phyloP scores from a whole-genome alignment of 768 basidiomycete genomes.

The Daedaleopsis sinensis region DNA sequence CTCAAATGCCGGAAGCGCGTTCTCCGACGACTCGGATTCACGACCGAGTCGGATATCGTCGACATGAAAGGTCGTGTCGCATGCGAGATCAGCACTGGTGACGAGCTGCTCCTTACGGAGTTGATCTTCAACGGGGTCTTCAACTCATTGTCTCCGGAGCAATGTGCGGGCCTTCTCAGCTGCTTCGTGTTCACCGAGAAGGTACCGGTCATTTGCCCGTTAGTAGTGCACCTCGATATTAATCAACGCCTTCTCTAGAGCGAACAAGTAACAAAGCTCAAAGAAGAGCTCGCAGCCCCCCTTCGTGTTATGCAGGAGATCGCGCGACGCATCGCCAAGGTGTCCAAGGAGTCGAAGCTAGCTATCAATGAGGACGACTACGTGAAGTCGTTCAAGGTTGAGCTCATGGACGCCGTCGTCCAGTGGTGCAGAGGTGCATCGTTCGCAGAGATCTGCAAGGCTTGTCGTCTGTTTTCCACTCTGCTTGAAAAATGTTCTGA shows the following conservation, averaged over 20 bases:
- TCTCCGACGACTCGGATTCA: slow-evolving; percentile 89
- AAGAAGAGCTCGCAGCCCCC: slow-evolving; percentile 92
- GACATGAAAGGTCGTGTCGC: slow-evolving; percentile 98
- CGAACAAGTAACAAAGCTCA: slow-evolving; percentile 82
- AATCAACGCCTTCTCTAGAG: slow-evolving; percentile 51
- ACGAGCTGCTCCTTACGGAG: slow-evolving; percentile 94
- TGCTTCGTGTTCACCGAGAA: slow-evolving; percentile 99
- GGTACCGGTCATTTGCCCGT: slow-evolving; percentile 44
- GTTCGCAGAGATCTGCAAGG: slow-evolving; percentile 96
- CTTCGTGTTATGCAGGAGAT: slow-evolving; percentile 95
- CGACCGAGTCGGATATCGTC: slow-evolving; percentile 86
- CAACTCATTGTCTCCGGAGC: slow-evolving; percentile 87
- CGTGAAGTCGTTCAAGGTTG: slow-evolving; percentile 95
- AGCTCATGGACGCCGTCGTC: slow-evolving; percentile 96
- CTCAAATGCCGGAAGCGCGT: slow-evolving; percentile 95
- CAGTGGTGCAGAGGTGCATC: slow-evolving; percentile 99
- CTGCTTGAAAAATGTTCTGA: background rate
- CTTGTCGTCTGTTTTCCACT: slow-evolving; percentile 26
- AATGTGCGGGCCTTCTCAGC: slow-evolving; percentile 91
- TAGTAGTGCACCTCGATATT: background rate
- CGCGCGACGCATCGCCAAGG: slow-evolving; percentile 94
- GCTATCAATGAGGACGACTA: slow-evolving; percentile 92
- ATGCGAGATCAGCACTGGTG: slow-evolving; percentile 97
- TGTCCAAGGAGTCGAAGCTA: slow-evolving; percentile 92
- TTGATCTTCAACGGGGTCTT: slow-evolving; percentile 97